A percentile compares a stretch with the other conserved stretches of the same genome.
Evolutionary conservation across 805 yeast species (phyloP).

Genomic region (Ogataea paradorogensis): DNA sequence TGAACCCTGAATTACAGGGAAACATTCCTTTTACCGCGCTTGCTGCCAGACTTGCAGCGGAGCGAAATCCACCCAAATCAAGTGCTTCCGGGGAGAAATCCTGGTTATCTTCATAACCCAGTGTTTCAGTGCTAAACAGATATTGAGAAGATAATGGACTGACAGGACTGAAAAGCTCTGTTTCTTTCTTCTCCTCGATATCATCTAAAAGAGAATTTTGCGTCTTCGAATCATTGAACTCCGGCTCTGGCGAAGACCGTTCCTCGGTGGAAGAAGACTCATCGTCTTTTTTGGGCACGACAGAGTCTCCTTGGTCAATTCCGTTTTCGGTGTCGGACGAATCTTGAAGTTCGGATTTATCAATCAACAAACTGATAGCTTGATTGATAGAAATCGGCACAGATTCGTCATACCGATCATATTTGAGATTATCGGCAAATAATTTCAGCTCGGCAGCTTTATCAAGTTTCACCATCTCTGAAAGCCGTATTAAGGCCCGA

Average conservation of each 20-base stretch:
- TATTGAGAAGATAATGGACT: constrained; percentile 14
- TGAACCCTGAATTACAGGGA: constrained; percentile 18
- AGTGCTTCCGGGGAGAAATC: constrained; percentile 4
- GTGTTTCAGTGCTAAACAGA: not conserved
- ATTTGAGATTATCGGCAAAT: constrained; percentile 16
- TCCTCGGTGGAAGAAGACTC: constrained; percentile 15
- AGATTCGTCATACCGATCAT: constrained; percentile 18
- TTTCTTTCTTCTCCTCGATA: constrained; percentile 22
- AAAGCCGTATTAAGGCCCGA: constrained; percentile 44
- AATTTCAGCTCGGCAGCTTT: constrained; percentile 10
- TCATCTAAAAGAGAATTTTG: constrained; percentile 12
- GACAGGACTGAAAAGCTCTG: constrained; percentile 13
- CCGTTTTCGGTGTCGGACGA: constrained; percentile 34
- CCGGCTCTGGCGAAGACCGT: not conserved
- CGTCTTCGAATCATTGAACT: constrained; percentile 1
- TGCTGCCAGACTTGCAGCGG: constrained; percentile 32
- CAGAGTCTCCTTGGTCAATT: constrained; percentile 12
- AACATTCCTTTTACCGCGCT: constrained; percentile 29
- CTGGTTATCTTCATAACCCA: not conserved
- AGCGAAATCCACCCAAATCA: constrained; percentile 29
- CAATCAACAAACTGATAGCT: constrained; percentile 42
- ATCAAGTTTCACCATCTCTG: constrained; percentile 27
- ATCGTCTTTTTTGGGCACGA: constrained; percentile 25
- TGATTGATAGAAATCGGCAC: constrained; percentile 42
- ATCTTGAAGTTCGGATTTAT: constrained; percentile 38